Base-by-base conservation (phyloP, 352 stramenopile genomes). In the Phytophthora gonapodyides region DNA sequence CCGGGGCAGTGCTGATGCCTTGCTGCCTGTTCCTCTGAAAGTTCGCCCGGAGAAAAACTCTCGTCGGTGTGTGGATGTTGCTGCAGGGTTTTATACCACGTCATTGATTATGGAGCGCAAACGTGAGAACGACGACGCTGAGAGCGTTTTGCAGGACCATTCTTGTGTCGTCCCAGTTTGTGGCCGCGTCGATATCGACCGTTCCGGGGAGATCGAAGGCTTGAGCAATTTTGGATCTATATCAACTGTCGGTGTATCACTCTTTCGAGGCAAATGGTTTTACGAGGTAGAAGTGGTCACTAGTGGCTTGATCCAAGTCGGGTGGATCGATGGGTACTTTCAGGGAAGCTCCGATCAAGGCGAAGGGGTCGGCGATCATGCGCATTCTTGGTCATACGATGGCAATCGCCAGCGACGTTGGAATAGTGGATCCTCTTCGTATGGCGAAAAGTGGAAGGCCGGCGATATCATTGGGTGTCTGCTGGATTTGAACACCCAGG, bases 381-480 rank as follows among this genome's bases (percentile, higher is more conserved):
- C 77, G 7, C 88, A 98, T 54, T 97, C 89, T 4, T 98, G 93
- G 93, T 96, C 89, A 1, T 98, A 97, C 50, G 93, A 98, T 49
- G 93, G 93, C 27, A 96, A 94, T 61, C 86, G 93, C 9, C 85
- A 97, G 57, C 83, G 92, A 9, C 88, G 88, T 30, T 98, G 93
- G 93, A 94, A 98, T 51, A 93, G 84, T 56, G 91, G 87, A 2
- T 94, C 85, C 8, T 89, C 82, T 12, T 87, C 80, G 5, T 98
- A 96, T 56, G 93, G 93, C 37, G 87, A 90, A 24, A 95, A 93
- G 47, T 98, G 93, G 93, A 93, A 88, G 57, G 84, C 83, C 33
- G 91, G 90, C 1, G 92, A 98, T 69, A 80, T 98, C 19, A 94
- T 98, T 40, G 93, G 93, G 16, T 98, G 93, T 43, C 51, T 93